phyloP scores from a whole-genome alignment of 1,284 basidiomycete genomes.

The Marasmius sp. region DNA sequence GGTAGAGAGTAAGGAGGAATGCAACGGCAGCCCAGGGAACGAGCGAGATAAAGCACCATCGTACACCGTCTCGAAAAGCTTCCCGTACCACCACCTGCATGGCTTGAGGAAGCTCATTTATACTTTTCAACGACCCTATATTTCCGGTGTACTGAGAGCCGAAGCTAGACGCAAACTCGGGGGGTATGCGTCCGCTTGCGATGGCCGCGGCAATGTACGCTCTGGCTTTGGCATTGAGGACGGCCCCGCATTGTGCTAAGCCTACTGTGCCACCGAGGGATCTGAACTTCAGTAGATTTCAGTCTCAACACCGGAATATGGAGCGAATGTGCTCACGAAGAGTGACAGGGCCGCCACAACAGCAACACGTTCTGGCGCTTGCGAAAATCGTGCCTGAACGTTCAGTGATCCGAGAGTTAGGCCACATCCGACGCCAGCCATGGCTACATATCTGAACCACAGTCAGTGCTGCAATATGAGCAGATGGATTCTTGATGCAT shows the following conservation, averaged over 20 bases:
- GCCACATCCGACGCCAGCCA: conserved; percentile 44
- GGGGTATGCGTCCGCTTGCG: not conserved
- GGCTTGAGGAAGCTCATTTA: conserved; percentile 32
- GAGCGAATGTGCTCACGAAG: conserved; percentile 35
- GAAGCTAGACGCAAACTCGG: not conserved
- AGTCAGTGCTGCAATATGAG: not conserved
- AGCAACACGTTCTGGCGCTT: conserved; percentile 34
- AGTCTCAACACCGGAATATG: not conserved
- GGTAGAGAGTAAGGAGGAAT: conserved; percentile 34
- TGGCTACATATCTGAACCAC: conserved; percentile 39
- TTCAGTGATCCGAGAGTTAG: conserved; percentile 37
- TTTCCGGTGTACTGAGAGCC: not conserved
- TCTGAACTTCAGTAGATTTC: conserved; percentile 33
- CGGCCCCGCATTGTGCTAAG: conserved; percentile 48
- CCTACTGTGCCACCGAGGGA: conserved; percentile 51
- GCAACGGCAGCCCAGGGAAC: conserved; percentile 45
- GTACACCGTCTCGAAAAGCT: conserved; percentile 41
- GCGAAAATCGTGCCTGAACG: conserved; percentile 47
- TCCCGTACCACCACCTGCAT: conserved; percentile 35
- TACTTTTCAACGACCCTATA: conserved; percentile 24
- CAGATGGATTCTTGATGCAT: conserved; percentile 1
- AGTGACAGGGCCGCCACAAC: conserved; percentile 41
- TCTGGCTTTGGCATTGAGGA: conserved; percentile 44
- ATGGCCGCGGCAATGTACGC: conserved; percentile 23
- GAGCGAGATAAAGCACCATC: conserved; percentile 46